Evolutionary conservation across 805 yeast species (phyloP).

Genomic region (Lipomyces kockii): DNA sequence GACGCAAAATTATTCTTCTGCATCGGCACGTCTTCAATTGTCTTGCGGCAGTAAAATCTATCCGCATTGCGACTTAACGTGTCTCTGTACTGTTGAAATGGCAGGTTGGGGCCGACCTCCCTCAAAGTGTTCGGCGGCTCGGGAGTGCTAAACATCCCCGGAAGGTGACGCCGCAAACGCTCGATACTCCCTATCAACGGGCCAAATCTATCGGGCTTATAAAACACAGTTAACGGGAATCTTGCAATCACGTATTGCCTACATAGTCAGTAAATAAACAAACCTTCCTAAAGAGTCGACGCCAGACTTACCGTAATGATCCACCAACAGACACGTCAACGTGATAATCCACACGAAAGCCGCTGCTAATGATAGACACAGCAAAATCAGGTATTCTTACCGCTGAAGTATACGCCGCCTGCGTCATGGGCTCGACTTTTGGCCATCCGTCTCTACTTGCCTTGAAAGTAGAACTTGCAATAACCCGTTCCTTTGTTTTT

Average conservation of each 20-base stretch:
- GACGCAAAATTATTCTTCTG: background rate
- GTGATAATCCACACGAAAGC: conserved; percentile 11
- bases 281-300: background rate
- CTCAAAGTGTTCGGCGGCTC: background rate
- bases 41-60: background rate
- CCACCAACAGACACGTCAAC: conserved; percentile 13
- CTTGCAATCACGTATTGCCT: conserved; percentile 4
- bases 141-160: background rate
- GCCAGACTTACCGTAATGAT: conserved; percentile 3
- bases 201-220: background rate
- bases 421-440: conserved; percentile 4
- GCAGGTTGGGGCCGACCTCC: background rate
- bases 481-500: conserved; percentile 9
- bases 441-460: conserved; percentile 16
- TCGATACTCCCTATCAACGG: background rate
- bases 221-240: background rate
- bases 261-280: background rate
- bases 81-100: background rate
- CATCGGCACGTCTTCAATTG: background rate
- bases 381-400: conserved; percentile 7
- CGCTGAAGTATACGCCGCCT: conserved; percentile 9
- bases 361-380: conserved; percentile 1
- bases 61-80: background rate
- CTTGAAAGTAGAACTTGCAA: conserved; percentile 14
- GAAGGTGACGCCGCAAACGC: background rate